A percentile compares a stretch with the other conserved stretches of the same genome.
These are phyloP conservation scores for Podila clonocystis DNA, from an alignment of 192 early-diverging fungal genomes.

Conservation along the genomic window DNA sequence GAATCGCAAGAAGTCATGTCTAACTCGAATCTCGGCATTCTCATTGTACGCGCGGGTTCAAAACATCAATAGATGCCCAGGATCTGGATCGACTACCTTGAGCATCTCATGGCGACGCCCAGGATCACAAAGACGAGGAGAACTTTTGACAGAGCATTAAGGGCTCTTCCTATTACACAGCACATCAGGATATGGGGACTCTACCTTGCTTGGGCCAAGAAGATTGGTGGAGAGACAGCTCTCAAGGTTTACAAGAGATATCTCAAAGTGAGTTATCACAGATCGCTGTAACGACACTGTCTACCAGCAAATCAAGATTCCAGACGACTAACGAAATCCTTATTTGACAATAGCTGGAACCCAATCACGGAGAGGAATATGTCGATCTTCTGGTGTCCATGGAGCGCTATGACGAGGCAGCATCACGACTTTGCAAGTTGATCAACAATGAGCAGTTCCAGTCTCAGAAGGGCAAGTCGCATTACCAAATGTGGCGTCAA, in stretches of 20 bases:
- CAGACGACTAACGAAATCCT: background rate
- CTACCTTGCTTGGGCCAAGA: slow-evolving; percentile 84
- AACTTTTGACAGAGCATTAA: slow-evolving; percentile 91
- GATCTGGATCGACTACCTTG: slow-evolving; percentile 87
- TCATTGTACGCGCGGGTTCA: background rate
- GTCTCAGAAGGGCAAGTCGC: slow-evolving; percentile 71
- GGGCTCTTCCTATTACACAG: slow-evolving; percentile 92
- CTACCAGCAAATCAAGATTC: too few species aligned
- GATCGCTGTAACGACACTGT: background rate
- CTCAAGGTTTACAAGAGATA: slow-evolving; percentile 85
- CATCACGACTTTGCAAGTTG: slow-evolving; percentile 69
- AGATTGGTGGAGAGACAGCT: slow-evolving; percentile 83
- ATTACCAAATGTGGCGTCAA: slow-evolving; percentile 83
- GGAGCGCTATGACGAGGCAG: slow-evolving; percentile 82
- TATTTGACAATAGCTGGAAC: slow-evolving; percentile 67
- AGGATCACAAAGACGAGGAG: slow-evolving; percentile 76
- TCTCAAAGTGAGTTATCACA: slow-evolving; percentile 63
- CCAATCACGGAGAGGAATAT: slow-evolving; percentile 78
- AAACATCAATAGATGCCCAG: slow-evolving; percentile 76
- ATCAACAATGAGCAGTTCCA: slow-evolving; percentile 81
- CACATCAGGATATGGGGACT: slow-evolving; percentile 89
- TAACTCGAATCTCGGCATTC: background rate
- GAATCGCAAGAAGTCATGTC: background rate
- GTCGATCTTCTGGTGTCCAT: slow-evolving; percentile 75
- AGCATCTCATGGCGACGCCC: slow-evolving; percentile 75